Base-by-base conservation (phyloP, 169 alveolate species). In the Plasmodium coatneyi region DNA sequence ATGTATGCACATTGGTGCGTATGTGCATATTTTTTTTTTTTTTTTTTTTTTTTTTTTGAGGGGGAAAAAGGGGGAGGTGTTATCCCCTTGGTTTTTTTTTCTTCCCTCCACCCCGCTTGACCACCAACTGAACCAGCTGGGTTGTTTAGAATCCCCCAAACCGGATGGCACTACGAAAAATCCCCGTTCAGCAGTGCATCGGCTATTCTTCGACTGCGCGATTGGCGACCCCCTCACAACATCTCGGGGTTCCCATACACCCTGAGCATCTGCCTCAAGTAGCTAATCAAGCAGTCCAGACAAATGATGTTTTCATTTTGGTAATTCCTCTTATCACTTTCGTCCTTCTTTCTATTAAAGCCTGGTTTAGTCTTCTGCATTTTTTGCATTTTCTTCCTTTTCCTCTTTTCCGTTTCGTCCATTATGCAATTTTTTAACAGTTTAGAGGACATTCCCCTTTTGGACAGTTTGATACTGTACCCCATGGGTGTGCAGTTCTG, bases 161-260 rank as follows among this genome's bases (percentile, higher is more conserved):
- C 3, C 1, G 60, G 60, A 14, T 14, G 60, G 60, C 60, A 49
- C 60, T 49, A 16, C 60, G 60, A 14, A 16, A 16, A 49, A 0
- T 12, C 1, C 22, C 22, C 19, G 2, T 49, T 49, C 25, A 16
- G 60, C 60, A 14, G 19, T 12, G 3, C 0, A 12, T 10, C 16
- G 5, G 56, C 56, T 3, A 19, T 19, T 46, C 19, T 46, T 12
- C 0, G 6, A 19, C 0, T 41, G 52, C 52, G 1, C 52, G 3
- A 12, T 41, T 0, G 52, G 16, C 16, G 7, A 0, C 3, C 52
- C 16, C 56, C 56, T 49, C 46, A 86, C 60, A 76, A 16, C 78
- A 86, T 76, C 70, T 86, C 93, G 25, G 93, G 93, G 71, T 86
- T 32, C 3, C 86, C 93, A 54, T 86, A 86, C 32, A 86, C 79